These are phyloP conservation scores for Sesbania bispinosa DNA, from an alignment of 306 rosid genomes.

Conservation along the genomic window DNA sequence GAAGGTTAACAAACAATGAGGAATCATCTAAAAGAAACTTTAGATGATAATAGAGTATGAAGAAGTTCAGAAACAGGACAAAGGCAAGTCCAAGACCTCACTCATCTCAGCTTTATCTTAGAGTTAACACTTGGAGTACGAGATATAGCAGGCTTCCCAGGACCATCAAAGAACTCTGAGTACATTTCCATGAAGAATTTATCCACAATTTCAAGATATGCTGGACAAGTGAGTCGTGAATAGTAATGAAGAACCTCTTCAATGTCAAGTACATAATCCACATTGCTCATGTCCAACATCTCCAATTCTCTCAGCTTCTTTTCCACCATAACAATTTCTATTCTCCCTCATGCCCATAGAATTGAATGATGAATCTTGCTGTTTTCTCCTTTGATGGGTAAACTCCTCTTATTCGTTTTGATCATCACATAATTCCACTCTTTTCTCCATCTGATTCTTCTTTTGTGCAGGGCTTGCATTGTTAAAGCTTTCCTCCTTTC, in stretches of 20 bases:
- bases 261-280: slow-evolving; percentile 72
- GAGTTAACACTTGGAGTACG: slow-evolving; percentile 22
- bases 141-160: slow-evolving; percentile 22
- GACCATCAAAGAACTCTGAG: slow-evolving; percentile 42
- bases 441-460: slow-evolving; percentile 25
- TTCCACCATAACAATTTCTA: slow-evolving; percentile 37
- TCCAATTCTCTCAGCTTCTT: slow-evolving; percentile 75
- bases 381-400: slow-evolving; percentile 10
- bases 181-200: slow-evolving; percentile 69
- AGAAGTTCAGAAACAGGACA: slow-evolving; percentile 13
- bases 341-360: neutral
- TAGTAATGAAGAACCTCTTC: slow-evolving; percentile 90
- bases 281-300: slow-evolving; percentile 61
- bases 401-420: neutral
- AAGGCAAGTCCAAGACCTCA: slow-evolving; percentile 21
- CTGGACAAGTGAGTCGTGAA: slow-evolving; percentile 73
- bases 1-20: slow-evolving; percentile 1
- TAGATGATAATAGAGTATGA: slow-evolving; percentile 22
- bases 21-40: neutral
- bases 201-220: slow-evolving; percentile 74
- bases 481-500: slow-evolving; percentile 9
- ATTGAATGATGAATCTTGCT: slow-evolving; percentile 15
- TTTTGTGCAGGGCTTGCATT: neutral
- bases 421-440: neutral
- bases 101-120: slow-evolving; percentile 15